phyloP scores from a whole-genome alignment of 208 protist species.

The Tritrichomonas foetus region DNA sequence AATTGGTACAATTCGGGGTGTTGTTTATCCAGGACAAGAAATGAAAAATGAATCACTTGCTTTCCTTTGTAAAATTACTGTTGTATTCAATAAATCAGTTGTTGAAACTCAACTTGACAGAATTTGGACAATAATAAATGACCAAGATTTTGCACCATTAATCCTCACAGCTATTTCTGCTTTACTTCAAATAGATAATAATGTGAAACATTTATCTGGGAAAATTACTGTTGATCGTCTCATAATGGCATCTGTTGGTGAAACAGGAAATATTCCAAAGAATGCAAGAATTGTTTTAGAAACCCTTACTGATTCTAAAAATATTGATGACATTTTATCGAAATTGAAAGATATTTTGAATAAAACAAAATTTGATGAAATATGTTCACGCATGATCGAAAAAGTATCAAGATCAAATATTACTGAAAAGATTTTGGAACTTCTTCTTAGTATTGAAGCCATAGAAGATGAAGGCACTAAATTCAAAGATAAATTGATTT shows the following conservation, averaged over 20 bases:
- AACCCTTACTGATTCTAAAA: background rate
- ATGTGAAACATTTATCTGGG: background rate
- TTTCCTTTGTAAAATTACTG: background rate
- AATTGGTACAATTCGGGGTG: background rate
- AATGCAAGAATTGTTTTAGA: too few species aligned
- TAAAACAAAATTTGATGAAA: background rate
- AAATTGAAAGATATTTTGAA: background rate
- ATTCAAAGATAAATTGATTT: background rate
- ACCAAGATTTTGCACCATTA: background rate
- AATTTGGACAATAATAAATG: background rate
- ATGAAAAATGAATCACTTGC: background rate
- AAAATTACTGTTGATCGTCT: background rate
- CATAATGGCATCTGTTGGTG: background rate
- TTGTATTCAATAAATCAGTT: background rate
- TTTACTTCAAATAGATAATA: background rate
- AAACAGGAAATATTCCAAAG: background rate
- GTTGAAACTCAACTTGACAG: background rate
- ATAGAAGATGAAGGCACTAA: background rate
- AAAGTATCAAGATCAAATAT: background rate
- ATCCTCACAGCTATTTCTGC: background rate
- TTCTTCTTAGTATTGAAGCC: background rate
- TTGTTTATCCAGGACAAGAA: background rate
- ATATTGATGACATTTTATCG: background rate
- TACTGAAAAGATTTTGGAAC: background rate
- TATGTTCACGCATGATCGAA: background rate